phyloP scores from a whole-genome alignment of 495 filamentous ascomycete species.

The Talaromyces proteolyticus region DNA sequence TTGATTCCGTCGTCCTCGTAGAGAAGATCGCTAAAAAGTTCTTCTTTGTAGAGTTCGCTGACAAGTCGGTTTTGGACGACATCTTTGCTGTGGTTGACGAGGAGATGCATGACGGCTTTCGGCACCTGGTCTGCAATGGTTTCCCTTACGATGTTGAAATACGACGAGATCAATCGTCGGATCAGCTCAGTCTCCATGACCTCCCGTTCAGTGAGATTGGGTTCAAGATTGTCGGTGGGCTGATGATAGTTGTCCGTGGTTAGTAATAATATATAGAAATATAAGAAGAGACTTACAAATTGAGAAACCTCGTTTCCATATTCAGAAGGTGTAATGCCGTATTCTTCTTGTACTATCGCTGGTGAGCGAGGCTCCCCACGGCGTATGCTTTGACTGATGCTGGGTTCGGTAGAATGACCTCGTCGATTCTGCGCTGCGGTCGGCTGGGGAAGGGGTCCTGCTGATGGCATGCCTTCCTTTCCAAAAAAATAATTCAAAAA shows the following conservation, averaged over 20 bases:
- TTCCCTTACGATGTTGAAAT: conserved; percentile 98
- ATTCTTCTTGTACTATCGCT: conserved; percentile 35
- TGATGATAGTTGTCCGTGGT: conserved; percentile 26
- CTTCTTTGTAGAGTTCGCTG: conserved; percentile 90
- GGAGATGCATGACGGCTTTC: conserved; percentile 97
- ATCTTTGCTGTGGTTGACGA: conserved; percentile 97
- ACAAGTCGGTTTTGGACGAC: conserved; percentile 95
- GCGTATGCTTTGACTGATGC: conserved; percentile 76
- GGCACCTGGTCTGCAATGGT: conserved; percentile 97
- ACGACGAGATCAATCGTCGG: conserved; percentile 89
- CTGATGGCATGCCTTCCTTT: conserved; percentile 60
- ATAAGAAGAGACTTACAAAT: conserved; percentile 48
- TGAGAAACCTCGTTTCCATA: conserved; percentile 45
- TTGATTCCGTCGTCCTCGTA: conserved; percentile 98
- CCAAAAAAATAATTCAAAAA: conserved; percentile 99
- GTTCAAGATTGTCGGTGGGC: conserved; percentile 50
- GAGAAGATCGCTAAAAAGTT: conserved; percentile 85
- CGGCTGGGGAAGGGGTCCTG: conserved; percentile 22
- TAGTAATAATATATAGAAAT: neutral
- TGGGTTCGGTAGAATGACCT: conserved; percentile 69
- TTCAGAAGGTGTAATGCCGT: conserved; percentile 21
- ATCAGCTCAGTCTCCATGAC: conserved; percentile 97
- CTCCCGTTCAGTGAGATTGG: conserved; percentile 89
- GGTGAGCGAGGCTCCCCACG: conserved; percentile 56
- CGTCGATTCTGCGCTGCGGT: conserved; percentile 51